These are phyloP conservation scores for Clavispora santaluciae DNA, from an alignment of 805 yeast species.

Conservation along the genomic window DNA sequence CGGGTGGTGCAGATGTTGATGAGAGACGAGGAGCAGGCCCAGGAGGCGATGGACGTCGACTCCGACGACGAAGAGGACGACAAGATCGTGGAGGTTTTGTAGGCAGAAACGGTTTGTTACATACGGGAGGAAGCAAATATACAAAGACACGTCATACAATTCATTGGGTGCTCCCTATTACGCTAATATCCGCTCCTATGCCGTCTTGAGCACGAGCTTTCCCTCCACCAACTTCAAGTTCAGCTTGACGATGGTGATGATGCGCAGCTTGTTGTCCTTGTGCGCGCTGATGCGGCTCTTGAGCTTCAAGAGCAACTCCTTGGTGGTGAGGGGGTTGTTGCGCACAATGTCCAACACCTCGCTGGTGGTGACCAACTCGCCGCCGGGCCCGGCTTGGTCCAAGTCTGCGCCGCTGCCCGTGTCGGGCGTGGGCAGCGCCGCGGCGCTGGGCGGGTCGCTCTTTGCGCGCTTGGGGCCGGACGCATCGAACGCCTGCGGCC, in stretches of 20 bases:
- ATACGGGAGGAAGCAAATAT: no score
- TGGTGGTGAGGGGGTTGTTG: conserved; percentile 54
- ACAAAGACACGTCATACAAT: neutral
- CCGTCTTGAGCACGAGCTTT: conserved; percentile 35
- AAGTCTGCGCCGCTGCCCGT: conserved; percentile 20
- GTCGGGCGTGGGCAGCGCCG: conserved; percentile 10
- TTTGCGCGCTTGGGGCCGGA: conserved; percentile 38
- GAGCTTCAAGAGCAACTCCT: conserved; percentile 56
- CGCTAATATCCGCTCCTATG: conserved; percentile 1
- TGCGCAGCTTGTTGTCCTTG: conserved; percentile 56
- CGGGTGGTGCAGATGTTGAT: conserved; percentile 83
- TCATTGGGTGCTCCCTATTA: neutral
- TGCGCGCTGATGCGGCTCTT: conserved; percentile 60
- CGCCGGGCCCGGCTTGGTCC: conserved; percentile 33
- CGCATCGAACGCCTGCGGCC: conserved; percentile 20
- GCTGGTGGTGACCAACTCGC: conserved; percentile 55
- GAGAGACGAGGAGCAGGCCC: conserved; percentile 71
- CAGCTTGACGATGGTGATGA: conserved; percentile 54
- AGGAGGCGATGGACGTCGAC: conserved; percentile 44
- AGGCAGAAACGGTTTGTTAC: conserved; percentile 5
- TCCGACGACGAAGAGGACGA: conserved; percentile 49
- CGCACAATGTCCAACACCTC: conserved; percentile 66
- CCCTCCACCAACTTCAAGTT: conserved; percentile 52
- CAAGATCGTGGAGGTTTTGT: conserved; percentile 49
- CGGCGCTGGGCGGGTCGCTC: conserved; percentile 23